Evolutionary conservation across 768 basidiomycete genomes (phyloP).

Genomic region (Mycena amicta): DNA sequence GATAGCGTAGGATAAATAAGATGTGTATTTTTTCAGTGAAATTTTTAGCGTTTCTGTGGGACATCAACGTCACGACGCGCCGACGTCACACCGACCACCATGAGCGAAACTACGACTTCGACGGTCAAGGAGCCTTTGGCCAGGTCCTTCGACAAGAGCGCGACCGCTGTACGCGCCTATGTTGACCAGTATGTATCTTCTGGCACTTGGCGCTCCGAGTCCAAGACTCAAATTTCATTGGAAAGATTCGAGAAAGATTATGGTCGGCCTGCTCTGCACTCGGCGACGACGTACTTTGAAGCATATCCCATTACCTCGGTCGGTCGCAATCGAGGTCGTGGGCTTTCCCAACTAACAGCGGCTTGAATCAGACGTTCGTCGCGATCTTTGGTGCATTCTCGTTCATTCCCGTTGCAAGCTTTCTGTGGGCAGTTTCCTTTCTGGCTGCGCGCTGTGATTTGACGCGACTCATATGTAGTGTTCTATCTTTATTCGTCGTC

Average conservation of each 20-base stretch:
- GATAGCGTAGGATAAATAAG: no score
- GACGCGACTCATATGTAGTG: no score
- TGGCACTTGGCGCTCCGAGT: background rate
- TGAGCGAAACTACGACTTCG: slow-evolving; percentile 24
- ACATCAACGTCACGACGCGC: no score
- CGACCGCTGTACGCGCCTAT: slow-evolving; percentile 37
- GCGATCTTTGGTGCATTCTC: slow-evolving; percentile 41
- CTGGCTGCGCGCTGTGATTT: no score
- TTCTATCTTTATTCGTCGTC: slow-evolving; percentile 37
- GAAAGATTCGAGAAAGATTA: slow-evolving; percentile 47
- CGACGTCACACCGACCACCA: slow-evolving; percentile 12
- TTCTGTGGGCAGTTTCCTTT: slow-evolving; percentile 35
- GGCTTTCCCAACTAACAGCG: no score
- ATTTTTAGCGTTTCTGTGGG: no score
- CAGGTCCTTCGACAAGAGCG: slow-evolving; percentile 40
- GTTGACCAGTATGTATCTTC: slow-evolving; percentile 33
- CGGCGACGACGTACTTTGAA: slow-evolving; percentile 35
- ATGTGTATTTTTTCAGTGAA: no score
- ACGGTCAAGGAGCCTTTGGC: slow-evolving; percentile 25
- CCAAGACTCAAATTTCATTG: background rate
- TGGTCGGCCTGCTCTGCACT: slow-evolving; percentile 42
- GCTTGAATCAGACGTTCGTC: slow-evolving; percentile 39
- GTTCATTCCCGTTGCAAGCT: slow-evolving; percentile 35
- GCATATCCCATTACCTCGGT: slow-evolving; percentile 38
- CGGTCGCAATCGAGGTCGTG: no score